phyloP scores from a whole-genome alignment of 257 asterid genomes.

The Solanum clarkiae region DNA sequence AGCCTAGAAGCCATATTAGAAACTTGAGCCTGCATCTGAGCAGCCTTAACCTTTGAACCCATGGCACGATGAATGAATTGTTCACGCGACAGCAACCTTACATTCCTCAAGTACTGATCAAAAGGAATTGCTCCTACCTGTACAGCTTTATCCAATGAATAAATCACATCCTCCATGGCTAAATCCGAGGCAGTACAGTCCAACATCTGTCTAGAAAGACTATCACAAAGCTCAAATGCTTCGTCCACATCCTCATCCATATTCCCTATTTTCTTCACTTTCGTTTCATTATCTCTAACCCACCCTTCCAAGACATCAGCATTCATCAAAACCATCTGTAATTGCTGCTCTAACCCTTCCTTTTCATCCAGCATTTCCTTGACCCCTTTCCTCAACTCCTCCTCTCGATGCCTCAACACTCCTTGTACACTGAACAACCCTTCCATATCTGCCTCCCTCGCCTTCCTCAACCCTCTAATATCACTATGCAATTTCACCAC shows the following conservation, averaged over 20 bases:
- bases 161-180: slow-evolving; percentile 72
- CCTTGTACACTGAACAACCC: slow-evolving; percentile 52
- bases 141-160: slow-evolving; percentile 77
- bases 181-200: slow-evolving; percentile 69
- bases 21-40: slow-evolving; percentile 91
- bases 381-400: slow-evolving; percentile 42
- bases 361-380: slow-evolving; percentile 84
- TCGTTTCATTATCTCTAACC: slow-evolving; percentile 66
- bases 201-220: slow-evolving; percentile 60
- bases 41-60: slow-evolving; percentile 67
- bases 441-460: slow-evolving; percentile 68
- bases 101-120: slow-evolving; percentile 80
- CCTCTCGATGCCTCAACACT: slow-evolving; percentile 47
- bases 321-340: slow-evolving; percentile 80
- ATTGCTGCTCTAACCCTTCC: slow-evolving; percentile 85
- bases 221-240: slow-evolving; percentile 60
- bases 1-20: slow-evolving; percentile 76
- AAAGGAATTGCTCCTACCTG: slow-evolving; percentile 79
- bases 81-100: slow-evolving; percentile 68
- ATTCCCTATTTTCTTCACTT: slow-evolving; percentile 15
- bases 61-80: slow-evolving; percentile 86
- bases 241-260: slow-evolving; percentile 54
- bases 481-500: slow-evolving; percentile 47
- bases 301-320: slow-evolving; percentile 57
- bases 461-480: slow-evolving; percentile 49